A percentile compares a stretch with the other conserved stretches of the same genome.
Evolutionary conservation across 345 rosid species (phyloP).

Genomic region (Tarenaya hassleriana): DNA sequence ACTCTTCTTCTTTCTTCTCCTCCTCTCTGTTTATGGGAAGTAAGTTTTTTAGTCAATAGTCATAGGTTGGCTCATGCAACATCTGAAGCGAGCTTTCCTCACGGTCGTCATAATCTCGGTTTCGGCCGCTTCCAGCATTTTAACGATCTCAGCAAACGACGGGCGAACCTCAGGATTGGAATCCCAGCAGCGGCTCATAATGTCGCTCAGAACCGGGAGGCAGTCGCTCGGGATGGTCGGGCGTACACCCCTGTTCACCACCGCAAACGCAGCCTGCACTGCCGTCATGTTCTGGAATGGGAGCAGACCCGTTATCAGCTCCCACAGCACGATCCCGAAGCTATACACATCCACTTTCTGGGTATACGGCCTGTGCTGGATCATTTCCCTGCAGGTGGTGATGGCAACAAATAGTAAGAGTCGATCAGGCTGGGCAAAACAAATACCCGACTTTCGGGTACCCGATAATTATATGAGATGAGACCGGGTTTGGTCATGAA

Average conservation of each 20-base stretch:
- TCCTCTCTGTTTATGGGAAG: conserved; percentile 13
- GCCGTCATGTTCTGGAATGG: conserved; percentile 42
- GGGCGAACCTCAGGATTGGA: conserved; percentile 34
- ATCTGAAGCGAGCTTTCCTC: conserved; percentile 46
- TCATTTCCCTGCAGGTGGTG: conserved; percentile 42
- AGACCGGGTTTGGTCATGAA: too few species aligned
- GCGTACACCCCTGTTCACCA: conserved; percentile 33
- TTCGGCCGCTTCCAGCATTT: conserved; percentile 38
- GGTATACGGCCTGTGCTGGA: conserved; percentile 46
- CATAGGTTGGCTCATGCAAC: conserved; percentile 40
- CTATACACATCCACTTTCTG: conserved; percentile 53
- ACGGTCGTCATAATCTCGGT: conserved; percentile 32
- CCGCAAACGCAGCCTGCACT: conserved; percentile 36
- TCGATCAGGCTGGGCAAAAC: too few species aligned
- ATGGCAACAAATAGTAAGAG: background rate
- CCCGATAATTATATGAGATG: too few species aligned
- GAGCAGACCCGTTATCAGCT: conserved; percentile 37
- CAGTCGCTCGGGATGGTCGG: conserved; percentile 35
- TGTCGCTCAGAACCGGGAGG: conserved; percentile 36
- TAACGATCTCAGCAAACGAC: conserved; percentile 31
- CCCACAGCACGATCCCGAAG: conserved; percentile 55
- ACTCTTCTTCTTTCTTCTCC: conserved; percentile 5
- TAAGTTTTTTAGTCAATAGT: conserved; percentile 33
- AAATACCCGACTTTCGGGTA: too few species aligned
- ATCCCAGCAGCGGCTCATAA: conserved; percentile 42